phyloP scores from a whole-genome alignment of 805 yeast species.

The Starmera amethionina region DNA sequence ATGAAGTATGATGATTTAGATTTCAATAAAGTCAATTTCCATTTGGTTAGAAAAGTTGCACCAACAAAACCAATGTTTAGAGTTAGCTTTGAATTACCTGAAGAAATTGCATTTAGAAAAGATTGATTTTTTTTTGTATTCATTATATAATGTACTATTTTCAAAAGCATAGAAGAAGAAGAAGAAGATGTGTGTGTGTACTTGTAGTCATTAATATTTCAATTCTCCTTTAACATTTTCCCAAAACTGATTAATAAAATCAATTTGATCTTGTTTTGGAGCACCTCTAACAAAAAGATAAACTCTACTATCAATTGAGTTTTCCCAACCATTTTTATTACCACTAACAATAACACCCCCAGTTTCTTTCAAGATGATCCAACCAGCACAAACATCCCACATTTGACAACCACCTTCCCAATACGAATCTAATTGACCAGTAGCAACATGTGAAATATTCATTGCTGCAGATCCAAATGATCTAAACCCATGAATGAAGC shows the following conservation, averaged over 20 bases:
- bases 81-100: conserved; percentile 67
- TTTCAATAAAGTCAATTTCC: conserved; percentile 47
- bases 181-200: not conserved
- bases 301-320: conserved; percentile 40
- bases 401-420: conserved; percentile 68
- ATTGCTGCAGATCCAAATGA: conserved; percentile 57
- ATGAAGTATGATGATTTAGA: conserved; percentile 35
- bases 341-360: conserved; percentile 53
- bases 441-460: conserved; percentile 48
- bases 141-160: not conserved
- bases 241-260: conserved; percentile 42
- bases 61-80: conserved; percentile 97
- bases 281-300: conserved; percentile 52
- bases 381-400: conserved; percentile 66
- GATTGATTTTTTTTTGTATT: no score
- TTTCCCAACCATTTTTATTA: conserved; percentile 36
- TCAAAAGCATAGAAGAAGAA: not conserved
- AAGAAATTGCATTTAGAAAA: conserved; percentile 45
- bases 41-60: conserved; percentile 86
- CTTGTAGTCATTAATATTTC: conserved; percentile 21
- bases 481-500: conserved; percentile 52
- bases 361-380: conserved; percentile 49
- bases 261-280: conserved; percentile 27
- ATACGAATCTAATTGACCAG: conserved; percentile 49
- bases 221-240: conserved; percentile 35